Evolutionary conservation across 1,284 basidiomycete species (phyloP).

Genomic region (Veloporphyrellus conicus): DNA sequence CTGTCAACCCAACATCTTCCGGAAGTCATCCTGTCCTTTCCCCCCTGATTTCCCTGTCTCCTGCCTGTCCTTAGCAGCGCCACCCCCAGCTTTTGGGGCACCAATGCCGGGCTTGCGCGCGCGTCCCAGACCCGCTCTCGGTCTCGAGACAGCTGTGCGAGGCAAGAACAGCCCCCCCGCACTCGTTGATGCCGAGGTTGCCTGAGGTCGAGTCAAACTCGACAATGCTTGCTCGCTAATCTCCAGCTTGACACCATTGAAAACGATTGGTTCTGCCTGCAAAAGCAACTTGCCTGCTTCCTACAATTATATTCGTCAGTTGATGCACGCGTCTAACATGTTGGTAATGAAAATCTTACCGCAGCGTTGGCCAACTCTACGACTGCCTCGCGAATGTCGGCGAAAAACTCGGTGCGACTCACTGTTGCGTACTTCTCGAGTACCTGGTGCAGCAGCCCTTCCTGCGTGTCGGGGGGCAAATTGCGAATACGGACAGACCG

Average conservation of each 20-base stretch:
- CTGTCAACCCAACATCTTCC: constrained; percentile 57
- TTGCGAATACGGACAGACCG: constrained; percentile 71
- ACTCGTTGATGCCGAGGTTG: constrained; percentile 39
- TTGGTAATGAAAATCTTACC: constrained; percentile 44
- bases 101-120: constrained; percentile 34
- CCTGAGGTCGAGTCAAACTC: constrained; percentile 31
- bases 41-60: constrained; percentile 20
- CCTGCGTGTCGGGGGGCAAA: constrained; percentile 72
- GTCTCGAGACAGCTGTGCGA: constrained; percentile 56
- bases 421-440: constrained; percentile 76
- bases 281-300: constrained; percentile 77
- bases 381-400: constrained; percentile 63
- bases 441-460: constrained; percentile 83
- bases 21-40: constrained; percentile 68
- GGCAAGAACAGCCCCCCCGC: constrained; percentile 59
- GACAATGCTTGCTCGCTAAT: constrained; percentile 52
- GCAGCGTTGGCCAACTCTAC: constrained; percentile 72
- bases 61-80: constrained; percentile 18
- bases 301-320: constrained; percentile 36
- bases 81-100: constrained; percentile 16
- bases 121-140: constrained; percentile 66
- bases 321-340: not conserved
- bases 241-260: constrained; percentile 54
- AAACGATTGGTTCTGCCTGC: constrained; percentile 61
- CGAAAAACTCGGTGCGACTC: constrained; percentile 73